These are phyloP conservation scores for Trichoderma sp. DNA, from an alignment of 2,329 filamentous ascomycete species.

Conservation along the genomic window DNA sequence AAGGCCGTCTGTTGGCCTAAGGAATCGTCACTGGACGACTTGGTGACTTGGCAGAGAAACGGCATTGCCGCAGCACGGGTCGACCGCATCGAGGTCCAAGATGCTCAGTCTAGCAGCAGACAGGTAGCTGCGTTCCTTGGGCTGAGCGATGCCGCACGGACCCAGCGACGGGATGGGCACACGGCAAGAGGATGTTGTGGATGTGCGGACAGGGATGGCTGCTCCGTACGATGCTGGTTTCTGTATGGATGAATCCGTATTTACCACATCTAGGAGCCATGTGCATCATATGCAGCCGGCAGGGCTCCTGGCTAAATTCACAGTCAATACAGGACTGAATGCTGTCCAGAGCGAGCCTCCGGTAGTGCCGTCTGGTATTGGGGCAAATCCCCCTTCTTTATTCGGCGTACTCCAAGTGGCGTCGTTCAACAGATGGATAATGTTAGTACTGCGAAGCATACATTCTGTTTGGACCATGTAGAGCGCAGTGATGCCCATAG, in stretches of 20 bases:
- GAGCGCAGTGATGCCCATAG: no score
- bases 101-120: not conserved
- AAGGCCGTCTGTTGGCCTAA: no score
- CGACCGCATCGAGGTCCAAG: not conserved
- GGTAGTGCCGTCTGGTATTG: not conserved
- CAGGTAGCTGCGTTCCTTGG: not conserved
- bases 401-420: not conserved
- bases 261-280: no score
- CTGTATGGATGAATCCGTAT: not conserved
- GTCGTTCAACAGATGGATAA: not conserved
- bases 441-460: no score
- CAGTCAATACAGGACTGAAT: no score
- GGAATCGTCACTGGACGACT: no score
- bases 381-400: not conserved
- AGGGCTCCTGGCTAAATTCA: slow-evolving; percentile 16
- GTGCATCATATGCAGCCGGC: not conserved
- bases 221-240: not conserved
- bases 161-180: not conserved
- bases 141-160: not conserved
- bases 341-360: not conserved
- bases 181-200: not conserved
- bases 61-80: no score
- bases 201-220: slow-evolving; percentile 3
- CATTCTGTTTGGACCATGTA: no score
- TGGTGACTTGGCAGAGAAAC: no score